Base-by-base conservation (phyloP, 805 yeast species). In the Starmerella cellae region DNA sequence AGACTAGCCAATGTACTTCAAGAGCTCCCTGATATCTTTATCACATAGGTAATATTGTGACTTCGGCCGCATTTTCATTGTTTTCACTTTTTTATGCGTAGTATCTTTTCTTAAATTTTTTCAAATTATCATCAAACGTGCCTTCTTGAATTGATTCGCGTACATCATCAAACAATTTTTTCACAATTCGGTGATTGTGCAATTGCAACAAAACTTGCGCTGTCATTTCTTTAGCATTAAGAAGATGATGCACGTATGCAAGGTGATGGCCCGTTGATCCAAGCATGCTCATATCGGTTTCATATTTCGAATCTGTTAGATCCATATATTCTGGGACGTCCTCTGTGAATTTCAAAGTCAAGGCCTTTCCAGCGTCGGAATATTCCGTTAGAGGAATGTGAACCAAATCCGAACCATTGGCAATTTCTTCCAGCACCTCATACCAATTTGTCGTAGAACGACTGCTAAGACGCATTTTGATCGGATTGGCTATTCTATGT, bases 191-290 rank as follows among this genome's bases (percentile, higher is more conserved):
- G 22, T 60, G 37, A 44, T 66, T 66, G 43, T 67, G 68, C 45
- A 56, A 55, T 49, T 65, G 68, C 27, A 66, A 52, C 9, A 64
- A 46, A 35, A 65, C 64, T 55, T 64, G 60, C 2, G 68, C 67
- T 20, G 66, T 56, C 70, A 66, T 66, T 47, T 66, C 70, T 16
- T 52, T 50, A 9, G 68, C 69, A 27, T 59, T 44, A 24, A 66
- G 54, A 21, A 66, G 50, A 45, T 66, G 70, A 36, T 66, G 67
- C n/a, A 66, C 43, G 47, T 66, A 66, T 13, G 69, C 68, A 18
- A 61, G 45, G 43, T 60, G 52, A 38, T 61, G 61, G 33, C 51
- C 45, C 18, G 52, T 42, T 10, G 35, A 35, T 1, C 57, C 58
- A 22, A 66, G 37, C 11, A 51, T 43, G 1, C 51, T 27, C 52